Evolutionary conservation across 2,329 filamentous ascomycete genomes (phyloP), one percentile per base, ranked within the genome.

Genomic region (Dactylonectria macrodidyma): DNA sequence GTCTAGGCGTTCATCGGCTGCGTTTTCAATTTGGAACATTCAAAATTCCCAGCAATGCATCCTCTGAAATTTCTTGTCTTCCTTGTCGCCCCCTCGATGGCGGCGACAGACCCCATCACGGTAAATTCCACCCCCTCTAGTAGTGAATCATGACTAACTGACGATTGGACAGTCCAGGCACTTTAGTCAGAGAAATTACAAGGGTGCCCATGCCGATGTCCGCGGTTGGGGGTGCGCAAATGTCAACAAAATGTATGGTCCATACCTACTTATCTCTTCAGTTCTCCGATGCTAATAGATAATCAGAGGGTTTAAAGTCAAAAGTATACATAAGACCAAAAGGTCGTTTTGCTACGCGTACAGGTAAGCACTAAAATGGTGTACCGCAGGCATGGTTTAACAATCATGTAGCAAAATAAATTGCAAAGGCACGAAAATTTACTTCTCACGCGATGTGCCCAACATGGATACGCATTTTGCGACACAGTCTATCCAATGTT

Each of bases 371-470:
- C 5, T 19, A 12, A 24, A 22, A 8, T 58, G 2, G 7, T 30
- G 3, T 58, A 19, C 26, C 14, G 5, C 36, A 14, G n/a, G 24
- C 24, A 47, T 34, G 7, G 10, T 22, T 19, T 58, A 46, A 58
- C 24, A 19, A 22, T 26, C 11, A 6, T 26, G 1, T 46, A 58
- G 55, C 38, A 58, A 58, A 2, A 22, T 58, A 14, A 46, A 58
- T 46, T 58, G 55, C 55, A 58, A 58, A 34, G 55, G 55, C 55
- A 47, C 55, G 22, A 26, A 14, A 7, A 58, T 58, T 26, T 58
- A 58, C 38, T 58, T 58, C 55, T 44, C 55, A 46, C 34, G 38
- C 55, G 55, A 58, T n/a, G 55, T 58, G 19, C 55, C 55, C n/a
- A 19, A 58, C 5, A 36, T 58, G 38, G 55, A 58, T 33, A 58